A percentile compares a stretch with the other conserved stretches of the same genome.
Evolutionary conservation across 1,284 basidiomycete species (phyloP).

Genomic region (Baeospora myosura): DNA sequence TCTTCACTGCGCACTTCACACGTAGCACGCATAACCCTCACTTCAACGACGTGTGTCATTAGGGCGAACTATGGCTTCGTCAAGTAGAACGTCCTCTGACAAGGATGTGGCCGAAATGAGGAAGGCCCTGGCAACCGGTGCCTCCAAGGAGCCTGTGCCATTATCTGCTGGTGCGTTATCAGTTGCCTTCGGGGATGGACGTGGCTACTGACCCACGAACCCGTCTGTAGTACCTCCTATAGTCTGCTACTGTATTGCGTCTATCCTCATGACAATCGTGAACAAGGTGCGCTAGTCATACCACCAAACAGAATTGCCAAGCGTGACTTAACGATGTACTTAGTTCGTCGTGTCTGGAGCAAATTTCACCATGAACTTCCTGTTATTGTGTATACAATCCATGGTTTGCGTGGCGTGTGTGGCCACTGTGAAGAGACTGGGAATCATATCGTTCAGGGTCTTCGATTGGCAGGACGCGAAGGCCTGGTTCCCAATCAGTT

Average conservation of each 20-base stretch:
- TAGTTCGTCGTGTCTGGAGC: constrained; percentile 93
- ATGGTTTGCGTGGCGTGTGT: constrained; percentile 82
- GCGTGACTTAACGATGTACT: constrained; percentile 5
- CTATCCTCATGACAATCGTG: constrained; percentile 96
- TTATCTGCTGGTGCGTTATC: constrained; percentile 32
- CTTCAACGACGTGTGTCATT: too few species aligned
- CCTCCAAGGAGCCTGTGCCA: constrained; percentile 25
- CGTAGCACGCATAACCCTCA: too few species aligned
- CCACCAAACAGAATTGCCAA: not conserved
- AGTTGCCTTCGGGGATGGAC: not conserved
- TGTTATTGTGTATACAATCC: constrained; percentile 90
- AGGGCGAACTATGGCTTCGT: constrained; percentile 10
- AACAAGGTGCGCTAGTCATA: constrained; percentile 72
- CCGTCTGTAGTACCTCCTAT: constrained; percentile 62
- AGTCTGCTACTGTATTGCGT: constrained; percentile 86
- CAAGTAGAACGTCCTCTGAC: constrained; percentile 3
- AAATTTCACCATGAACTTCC: constrained; percentile 95
- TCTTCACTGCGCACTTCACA: too few species aligned
- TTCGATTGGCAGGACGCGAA: constrained; percentile 85
- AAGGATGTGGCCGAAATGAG: constrained; percentile 54
- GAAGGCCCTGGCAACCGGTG: constrained; percentile 55
- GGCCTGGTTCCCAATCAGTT: constrained; percentile 92
- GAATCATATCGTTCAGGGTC: constrained; percentile 85
- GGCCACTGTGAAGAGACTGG: constrained; percentile 61
- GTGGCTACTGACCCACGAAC: not conserved